Percentiles rank a stretch among this genome's conserved stretches.
These are phyloP conservation scores for Hirschfeldia incana DNA, from an alignment of 345 rosid genomes.

Conservation along the genomic window DNA sequence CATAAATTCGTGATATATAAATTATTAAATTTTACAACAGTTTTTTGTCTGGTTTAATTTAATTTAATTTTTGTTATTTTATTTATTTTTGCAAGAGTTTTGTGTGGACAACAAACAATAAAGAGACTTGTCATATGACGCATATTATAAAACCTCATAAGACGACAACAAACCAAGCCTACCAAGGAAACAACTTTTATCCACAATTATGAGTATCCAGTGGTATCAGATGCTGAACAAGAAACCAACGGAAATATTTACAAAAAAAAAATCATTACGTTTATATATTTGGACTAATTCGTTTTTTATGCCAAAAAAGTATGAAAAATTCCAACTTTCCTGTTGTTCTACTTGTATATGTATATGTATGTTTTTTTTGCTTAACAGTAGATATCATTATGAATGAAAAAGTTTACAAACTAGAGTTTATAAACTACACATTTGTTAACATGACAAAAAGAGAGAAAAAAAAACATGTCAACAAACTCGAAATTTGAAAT, in stretches of 20 bases:
- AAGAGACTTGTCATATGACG: constrained; percentile 24
- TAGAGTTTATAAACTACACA: no score
- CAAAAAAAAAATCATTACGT: background rate
- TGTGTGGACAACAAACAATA: constrained; percentile 24
- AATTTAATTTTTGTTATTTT: no score
- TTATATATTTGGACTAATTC: background rate
- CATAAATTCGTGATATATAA: no score
- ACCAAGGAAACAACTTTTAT: background rate
- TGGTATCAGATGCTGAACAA: constrained; percentile 7
- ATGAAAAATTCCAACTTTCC: background rate
- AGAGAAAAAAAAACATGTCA: no score
- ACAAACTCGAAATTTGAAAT: no score
- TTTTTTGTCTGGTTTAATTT: no score
- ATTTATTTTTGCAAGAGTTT: constrained; percentile 1
- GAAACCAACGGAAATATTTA: background rate
- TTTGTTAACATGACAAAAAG: no score
- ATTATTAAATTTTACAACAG: no score
- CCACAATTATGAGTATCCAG: constrained; percentile 18
- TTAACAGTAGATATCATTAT: no score
- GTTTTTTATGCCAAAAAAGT: background rate
- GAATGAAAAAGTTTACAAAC: no score
- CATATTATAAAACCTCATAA: constrained; percentile 5
- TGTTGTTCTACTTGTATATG: background rate
- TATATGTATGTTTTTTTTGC: no score
- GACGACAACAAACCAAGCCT: background rate